Evolutionary conservation across 805 yeast species (phyloP).

Genomic region (Zygoascus biomembranicola): DNA sequence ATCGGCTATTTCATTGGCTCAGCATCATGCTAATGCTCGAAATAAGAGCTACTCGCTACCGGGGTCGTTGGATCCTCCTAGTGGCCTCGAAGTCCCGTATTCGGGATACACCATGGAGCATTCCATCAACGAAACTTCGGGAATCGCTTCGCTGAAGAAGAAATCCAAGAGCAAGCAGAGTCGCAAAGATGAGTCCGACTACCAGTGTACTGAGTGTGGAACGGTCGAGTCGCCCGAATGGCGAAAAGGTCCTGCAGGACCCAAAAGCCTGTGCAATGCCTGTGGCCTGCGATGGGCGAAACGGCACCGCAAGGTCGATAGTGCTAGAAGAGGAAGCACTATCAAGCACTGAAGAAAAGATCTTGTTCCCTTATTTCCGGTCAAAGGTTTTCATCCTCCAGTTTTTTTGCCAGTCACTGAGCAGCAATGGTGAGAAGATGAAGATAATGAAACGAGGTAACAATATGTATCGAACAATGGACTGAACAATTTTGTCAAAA

Average conservation of each 20-base stretch:
- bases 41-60: background rate
- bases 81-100: background rate
- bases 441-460: no score
- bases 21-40: background rate
- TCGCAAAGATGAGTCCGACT: background rate
- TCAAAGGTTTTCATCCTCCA: no score
- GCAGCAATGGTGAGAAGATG: no score
- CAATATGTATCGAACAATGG: background rate
- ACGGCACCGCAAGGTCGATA: background rate
- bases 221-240: slow-evolving; percentile 80
- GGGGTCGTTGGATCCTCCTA: background rate
- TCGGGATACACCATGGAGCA: background rate
- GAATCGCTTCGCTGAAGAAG: background rate
- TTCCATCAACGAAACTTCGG: background rate
- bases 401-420: no score
- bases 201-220: slow-evolving; percentile 61
- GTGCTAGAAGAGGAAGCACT: background rate
- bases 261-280: slow-evolving; percentile 80
- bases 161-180: background rate
- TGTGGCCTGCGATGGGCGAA: slow-evolving; percentile 61
- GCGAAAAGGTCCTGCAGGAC: slow-evolving; percentile 85
- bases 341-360: background rate
- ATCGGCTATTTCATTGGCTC: background rate
- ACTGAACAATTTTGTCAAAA: background rate
- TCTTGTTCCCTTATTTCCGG: background rate